Percentiles rank a stretch among this genome's conserved stretches.
Conservation (phyloP, 2,329 filamentous ascomycete genomes). For the Scytalidium lignicola region DNA sequence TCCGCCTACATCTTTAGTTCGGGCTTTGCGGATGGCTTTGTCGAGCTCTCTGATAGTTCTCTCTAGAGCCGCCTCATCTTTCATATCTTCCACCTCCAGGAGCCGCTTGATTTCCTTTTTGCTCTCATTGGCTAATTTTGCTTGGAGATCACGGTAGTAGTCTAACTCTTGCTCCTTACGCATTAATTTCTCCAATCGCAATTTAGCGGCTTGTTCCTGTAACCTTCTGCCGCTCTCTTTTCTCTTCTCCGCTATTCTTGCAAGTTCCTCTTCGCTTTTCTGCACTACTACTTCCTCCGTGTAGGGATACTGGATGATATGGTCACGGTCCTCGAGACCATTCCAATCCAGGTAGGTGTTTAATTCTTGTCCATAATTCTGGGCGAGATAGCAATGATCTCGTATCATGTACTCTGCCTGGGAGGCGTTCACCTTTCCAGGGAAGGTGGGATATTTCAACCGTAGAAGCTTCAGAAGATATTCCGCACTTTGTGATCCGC, state of each 20-base stretch:
- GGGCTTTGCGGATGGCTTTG: conserved; percentile 79
- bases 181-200: conserved; percentile 91
- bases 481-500: conserved; percentile 82
- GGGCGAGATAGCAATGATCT: conserved; percentile 85
- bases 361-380: conserved; percentile 77
- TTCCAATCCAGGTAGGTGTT: conserved; percentile 80
- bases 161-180: conserved; percentile 94
- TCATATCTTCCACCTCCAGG: conserved; percentile 85
- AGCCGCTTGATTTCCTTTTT: conserved; percentile 89
- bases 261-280: conserved; percentile 92
- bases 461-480: conserved; percentile 85
- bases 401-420: conserved; percentile 85
- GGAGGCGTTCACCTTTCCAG: conserved; percentile 76
- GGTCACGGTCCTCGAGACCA: conserved; percentile 82
- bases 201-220: conserved; percentile 95
- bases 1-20: conserved; percentile 88
- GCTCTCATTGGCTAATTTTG: conserved; percentile 64
- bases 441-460: conserved; percentile 87
- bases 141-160: conserved; percentile 83
- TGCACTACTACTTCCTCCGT: conserved; percentile 86
- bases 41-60: conserved; percentile 84
- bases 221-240: conserved; percentile 88
- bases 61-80: conserved; percentile 83
- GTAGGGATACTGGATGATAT: conserved; percentile 87
- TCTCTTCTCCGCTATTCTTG: conserved; percentile 83